Evolutionary conservation across 208 protist species (phyloP).

Genomic region (Willaertia magna): DNA sequence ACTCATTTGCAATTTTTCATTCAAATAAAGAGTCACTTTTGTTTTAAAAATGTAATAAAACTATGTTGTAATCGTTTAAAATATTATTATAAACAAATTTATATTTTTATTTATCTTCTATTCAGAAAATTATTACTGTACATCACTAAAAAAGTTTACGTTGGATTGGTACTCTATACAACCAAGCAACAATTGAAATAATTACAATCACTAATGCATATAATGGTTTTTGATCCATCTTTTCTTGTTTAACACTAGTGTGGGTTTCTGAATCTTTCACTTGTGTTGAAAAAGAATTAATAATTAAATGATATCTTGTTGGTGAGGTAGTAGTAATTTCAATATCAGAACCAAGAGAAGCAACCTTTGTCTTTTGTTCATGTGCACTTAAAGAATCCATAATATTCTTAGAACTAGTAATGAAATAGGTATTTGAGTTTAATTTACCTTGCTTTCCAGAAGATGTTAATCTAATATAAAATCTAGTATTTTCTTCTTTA

Average conservation of each 20-base stretch:
- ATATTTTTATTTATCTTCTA: too few relatives aligned
- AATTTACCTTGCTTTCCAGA: background rate
- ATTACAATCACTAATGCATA: background rate
- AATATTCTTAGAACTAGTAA: background rate
- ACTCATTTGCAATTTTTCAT: too few relatives aligned
- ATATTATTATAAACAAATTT: too few relatives aligned
- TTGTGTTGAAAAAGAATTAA: background rate
- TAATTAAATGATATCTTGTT: background rate
- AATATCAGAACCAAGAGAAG: background rate
- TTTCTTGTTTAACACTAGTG: background rate
- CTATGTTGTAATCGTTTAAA: too few relatives aligned
- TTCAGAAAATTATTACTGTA: too few relatives aligned
- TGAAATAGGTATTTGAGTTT: background rate
- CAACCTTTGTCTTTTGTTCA: background rate
- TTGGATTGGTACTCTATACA: background rate
- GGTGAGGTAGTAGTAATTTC: background rate
- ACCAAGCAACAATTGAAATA: background rate
- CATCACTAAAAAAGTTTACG: too few relatives aligned
- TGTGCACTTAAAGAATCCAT: background rate
- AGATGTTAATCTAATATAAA: background rate
- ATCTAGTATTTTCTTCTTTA: background rate
- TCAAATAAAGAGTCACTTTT: too few relatives aligned
- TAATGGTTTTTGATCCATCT: background rate
- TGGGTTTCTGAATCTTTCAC: background rate
- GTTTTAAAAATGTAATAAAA: too few relatives aligned